These are phyloP conservation scores for Poterioochromonas sp. DNA, from an alignment of 352 stramenopile genomes.

Conservation along the genomic window DNA sequence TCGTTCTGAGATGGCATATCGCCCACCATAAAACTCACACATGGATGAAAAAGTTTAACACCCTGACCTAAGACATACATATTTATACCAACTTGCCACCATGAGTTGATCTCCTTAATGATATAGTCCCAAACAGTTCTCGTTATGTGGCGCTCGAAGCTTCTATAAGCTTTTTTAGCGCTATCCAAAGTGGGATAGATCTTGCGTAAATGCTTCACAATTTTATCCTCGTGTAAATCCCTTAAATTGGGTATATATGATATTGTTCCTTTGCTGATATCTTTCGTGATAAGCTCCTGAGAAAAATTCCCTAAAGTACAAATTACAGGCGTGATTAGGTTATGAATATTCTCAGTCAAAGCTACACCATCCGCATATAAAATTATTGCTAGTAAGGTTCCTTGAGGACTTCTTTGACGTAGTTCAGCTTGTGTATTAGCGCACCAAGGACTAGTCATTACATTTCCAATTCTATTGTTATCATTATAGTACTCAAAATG, in stretches of 20 bases:
- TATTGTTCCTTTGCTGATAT: constrained; percentile 23
- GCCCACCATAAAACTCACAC: constrained; percentile 27
- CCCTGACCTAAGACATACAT: constrained; percentile 26
- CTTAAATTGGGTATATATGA: constrained; percentile 27
- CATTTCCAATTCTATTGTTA: constrained; percentile 24
- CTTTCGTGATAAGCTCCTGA: constrained; percentile 24
- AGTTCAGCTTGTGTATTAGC: constrained; percentile 21
- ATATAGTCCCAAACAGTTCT: constrained; percentile 29
- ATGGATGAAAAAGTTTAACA: constrained; percentile 27
- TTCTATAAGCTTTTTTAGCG: constrained; percentile 26
- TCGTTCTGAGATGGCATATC: constrained; percentile 16
- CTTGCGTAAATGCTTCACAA: constrained; percentile 28
- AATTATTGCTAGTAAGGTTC: constrained; percentile 30
- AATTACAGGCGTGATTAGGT: constrained; percentile 27
- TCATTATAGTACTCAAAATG: constrained; percentile 32
- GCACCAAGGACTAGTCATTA: constrained; percentile 29
- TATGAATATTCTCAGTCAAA: constrained; percentile 29
- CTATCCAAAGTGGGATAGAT: constrained; percentile 24
- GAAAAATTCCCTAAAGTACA: constrained; percentile 33
- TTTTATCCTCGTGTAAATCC: constrained; percentile 28
- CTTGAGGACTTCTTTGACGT: constrained; percentile 7
- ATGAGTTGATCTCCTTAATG: constrained; percentile 25
- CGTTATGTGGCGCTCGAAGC: constrained; percentile 12
- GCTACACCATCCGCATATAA: constrained; percentile 27
- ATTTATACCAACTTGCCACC: constrained; percentile 26